These are phyloP conservation scores for Nicotiana otophora DNA, from an alignment of 257 asterid genomes.

Conservation along the genomic window DNA sequence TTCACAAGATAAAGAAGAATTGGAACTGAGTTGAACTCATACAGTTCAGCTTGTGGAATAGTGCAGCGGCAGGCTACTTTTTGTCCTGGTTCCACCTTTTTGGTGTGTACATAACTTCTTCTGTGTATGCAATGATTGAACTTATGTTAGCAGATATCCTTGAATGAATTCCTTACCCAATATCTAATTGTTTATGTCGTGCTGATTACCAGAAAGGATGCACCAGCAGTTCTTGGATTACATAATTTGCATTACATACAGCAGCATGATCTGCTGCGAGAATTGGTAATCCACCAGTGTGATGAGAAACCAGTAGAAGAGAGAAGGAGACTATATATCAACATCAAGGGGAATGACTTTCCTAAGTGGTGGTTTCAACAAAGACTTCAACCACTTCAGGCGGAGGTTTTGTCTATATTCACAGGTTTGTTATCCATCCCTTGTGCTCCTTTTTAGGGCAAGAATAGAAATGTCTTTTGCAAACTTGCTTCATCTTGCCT, in stretches of 20 bases:
- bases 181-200: not conserved
- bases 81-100: not conserved
- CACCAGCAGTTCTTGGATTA: slow-evolving; percentile 17
- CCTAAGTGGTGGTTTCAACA: slow-evolving; percentile 22
- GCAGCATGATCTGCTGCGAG: slow-evolving; percentile 39
- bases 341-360: slow-evolving; percentile 14
- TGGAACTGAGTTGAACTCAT: not conserved
- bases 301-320: slow-evolving; percentile 15
- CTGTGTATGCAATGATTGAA: not conserved
- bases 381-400: slow-evolving; percentile 13
- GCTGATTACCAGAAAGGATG: slow-evolving; percentile 21
- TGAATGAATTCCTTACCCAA: not conserved
- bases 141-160: not conserved
- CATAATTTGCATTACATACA: slow-evolving; percentile 20
- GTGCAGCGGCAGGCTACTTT: not conserved
- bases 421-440: slow-evolving; percentile 22
- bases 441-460: not conserved
- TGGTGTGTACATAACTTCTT: not conserved
- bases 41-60: not conserved
- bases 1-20: not conserved
- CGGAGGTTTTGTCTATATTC: slow-evolving; percentile 24
- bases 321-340: slow-evolving; percentile 24
- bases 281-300: slow-evolving; percentile 21
- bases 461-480: not conserved
- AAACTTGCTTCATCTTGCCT: not conserved